A percentile compares a stretch with the other conserved stretches of the same genome.
These are phyloP conservation scores for Trichoderma afroharzianum DNA, from an alignment of 2,329 filamentous ascomycete species.

Conservation along the genomic window DNA sequence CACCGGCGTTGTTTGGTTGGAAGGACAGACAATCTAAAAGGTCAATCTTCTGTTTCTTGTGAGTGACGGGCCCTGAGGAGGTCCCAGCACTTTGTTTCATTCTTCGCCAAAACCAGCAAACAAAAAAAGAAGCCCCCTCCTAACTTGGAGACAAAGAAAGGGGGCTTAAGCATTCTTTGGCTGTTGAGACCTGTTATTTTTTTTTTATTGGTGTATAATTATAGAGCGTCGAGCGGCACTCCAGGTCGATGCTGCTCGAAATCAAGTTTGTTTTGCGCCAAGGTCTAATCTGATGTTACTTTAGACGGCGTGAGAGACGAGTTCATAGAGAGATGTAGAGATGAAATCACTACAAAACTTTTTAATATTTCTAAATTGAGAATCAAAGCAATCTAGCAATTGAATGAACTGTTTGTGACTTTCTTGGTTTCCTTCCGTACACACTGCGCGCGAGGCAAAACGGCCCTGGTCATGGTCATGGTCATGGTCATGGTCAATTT, in stretches of 20 bases:
- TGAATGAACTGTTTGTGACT: neutral
- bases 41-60: constrained; percentile 21
- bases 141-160: constrained; percentile 30
- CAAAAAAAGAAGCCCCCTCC: neutral
- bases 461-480: neutral
- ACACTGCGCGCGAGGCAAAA: neutral
- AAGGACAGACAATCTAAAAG: constrained; percentile 32
- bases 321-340: constrained; percentile 38
- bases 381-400: neutral
- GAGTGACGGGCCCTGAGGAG: constrained; percentile 23
- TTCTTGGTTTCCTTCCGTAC: neutral
- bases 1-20: constrained; percentile 25
- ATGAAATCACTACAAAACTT: constrained; percentile 31
- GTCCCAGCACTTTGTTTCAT: constrained; percentile 26
- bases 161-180: constrained; percentile 26
- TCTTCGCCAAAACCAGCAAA: constrained; percentile 22
- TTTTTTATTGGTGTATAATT: constrained; percentile 34
- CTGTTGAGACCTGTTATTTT: constrained; percentile 23
- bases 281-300: constrained; percentile 40
- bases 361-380: neutral
- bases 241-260: constrained; percentile 32
- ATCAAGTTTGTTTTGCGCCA: constrained; percentile 32
- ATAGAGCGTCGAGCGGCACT: constrained; percentile 38
- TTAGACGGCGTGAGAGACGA: constrained; percentile 36
- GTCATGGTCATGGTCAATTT: neutral